Evolutionary conservation across 805 yeast genomes (phyloP).

Genomic region (Spathaspora arborariae): DNA sequence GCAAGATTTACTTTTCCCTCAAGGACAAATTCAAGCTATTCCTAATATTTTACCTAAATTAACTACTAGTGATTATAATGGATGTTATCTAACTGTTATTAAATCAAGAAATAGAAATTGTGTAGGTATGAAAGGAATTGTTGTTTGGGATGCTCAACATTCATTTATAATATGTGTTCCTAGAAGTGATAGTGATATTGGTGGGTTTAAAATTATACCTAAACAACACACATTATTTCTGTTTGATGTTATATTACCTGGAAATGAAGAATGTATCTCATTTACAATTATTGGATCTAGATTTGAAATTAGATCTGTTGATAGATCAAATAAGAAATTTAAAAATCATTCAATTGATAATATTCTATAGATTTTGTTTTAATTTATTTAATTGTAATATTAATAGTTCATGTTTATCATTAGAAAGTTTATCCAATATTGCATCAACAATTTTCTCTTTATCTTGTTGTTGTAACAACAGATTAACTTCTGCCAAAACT

Average conservation of each 20-base stretch:
- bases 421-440: conserved; percentile 10
- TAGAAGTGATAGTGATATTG: conserved; percentile 39
- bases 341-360: conserved; percentile 74
- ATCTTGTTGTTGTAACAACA: conserved; percentile 6
- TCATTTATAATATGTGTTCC: conserved; percentile 61
- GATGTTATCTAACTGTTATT: conserved; percentile 60
- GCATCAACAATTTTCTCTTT: neutral
- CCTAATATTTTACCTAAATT: conserved; percentile 48
- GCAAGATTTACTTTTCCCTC: conserved; percentile 46
- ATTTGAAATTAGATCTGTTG: conserved; percentile 69
- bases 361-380: conserved; percentile 19
- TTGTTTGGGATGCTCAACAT: conserved; percentile 79
- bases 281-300: conserved; percentile 79
- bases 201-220: conserved; percentile 64
- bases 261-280: conserved; percentile 37
- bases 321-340: conserved; percentile 80
- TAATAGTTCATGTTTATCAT: conserved; percentile 21
- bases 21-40: conserved; percentile 20
- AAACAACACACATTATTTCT: conserved; percentile 66
- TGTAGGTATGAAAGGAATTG: conserved; percentile 68
- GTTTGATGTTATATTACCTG: conserved; percentile 34
- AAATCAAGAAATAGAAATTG: conserved; percentile 53
- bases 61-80: conserved; percentile 77
- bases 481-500: conserved; percentile 11
- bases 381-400: conserved; percentile 19